Conservation (phyloP, 768 basidiomycete species). For the Phallus indusiatus region DNA sequence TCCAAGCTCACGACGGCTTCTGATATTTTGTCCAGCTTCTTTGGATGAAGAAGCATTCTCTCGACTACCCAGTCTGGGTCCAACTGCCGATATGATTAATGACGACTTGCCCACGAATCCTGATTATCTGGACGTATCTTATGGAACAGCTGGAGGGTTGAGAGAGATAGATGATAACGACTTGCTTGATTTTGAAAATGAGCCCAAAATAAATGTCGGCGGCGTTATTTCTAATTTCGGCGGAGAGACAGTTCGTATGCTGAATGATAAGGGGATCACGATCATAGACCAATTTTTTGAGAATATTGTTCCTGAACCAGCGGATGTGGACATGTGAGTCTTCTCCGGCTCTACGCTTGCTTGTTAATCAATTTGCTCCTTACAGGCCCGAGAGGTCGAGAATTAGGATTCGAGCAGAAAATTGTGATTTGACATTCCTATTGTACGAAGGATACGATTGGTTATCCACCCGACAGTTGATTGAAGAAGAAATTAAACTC, state of each 20-base stretch:
- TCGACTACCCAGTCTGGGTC: conserved; percentile 62
- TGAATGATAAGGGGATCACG: conserved; percentile 53
- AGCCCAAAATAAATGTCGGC: conserved; percentile 11
- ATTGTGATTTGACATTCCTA: conserved; percentile 56
- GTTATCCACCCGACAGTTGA: conserved; percentile 70
- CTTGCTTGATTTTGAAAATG: conserved; percentile 36
- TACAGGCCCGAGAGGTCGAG: conserved; percentile 37
- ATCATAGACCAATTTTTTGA: conserved; percentile 70
- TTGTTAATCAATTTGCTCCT: conserved; percentile 8
- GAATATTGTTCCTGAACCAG: conserved; percentile 46
- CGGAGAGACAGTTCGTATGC: conserved; percentile 79
- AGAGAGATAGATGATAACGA: conserved; percentile 66
- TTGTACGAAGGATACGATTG: conserved; percentile 97
- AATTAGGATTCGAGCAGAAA: conserved; percentile 44
- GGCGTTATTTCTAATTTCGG: conserved; percentile 53
- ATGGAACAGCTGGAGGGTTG: conserved; percentile 68
- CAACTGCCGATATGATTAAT: conserved; percentile 76
- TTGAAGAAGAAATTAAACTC: conserved; percentile 81
- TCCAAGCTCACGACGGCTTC: neutral
- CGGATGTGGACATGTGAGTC: conserved; percentile 23
- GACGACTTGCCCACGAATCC: conserved; percentile 87
- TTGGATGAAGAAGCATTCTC: conserved; percentile 80
- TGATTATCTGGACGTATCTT: conserved; percentile 81
- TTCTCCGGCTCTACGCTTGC: neutral
- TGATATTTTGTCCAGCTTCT: conserved; percentile 36